Percentiles rank a stretch among this genome's conserved stretches.
Conservation (phyloP, 345 rosid species). For the Eucalyptus erythrocorys region DNA sequence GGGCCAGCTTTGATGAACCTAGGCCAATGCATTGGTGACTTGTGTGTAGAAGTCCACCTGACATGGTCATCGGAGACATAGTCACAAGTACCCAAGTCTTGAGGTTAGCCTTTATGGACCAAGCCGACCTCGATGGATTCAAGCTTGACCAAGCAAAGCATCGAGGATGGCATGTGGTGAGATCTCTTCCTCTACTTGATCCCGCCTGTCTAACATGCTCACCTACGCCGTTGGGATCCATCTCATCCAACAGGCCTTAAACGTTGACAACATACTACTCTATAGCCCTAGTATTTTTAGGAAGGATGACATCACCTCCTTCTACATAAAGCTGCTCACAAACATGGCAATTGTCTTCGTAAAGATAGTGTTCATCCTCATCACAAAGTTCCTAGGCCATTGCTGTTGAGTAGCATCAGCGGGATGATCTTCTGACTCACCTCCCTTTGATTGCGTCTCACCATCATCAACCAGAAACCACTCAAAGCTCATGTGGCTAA, state of each 20-base stretch:
- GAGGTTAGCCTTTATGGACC: neutral
- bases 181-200: constrained; percentile 40
- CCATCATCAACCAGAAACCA: constrained; percentile 24
- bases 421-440: constrained; percentile 45
- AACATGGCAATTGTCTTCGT: constrained; percentile 57
- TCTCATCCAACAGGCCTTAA: constrained; percentile 60
- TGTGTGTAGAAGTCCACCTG: neutral
- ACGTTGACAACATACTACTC: constrained; percentile 64
- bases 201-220: constrained; percentile 22
- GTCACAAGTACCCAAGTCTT: neutral
- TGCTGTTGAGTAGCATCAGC: constrained; percentile 48
- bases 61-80: neutral
- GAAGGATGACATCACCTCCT: constrained; percentile 46
- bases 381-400: constrained; percentile 46
- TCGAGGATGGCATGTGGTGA: neutral
- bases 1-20: neutral
- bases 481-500: constrained; percentile 39
- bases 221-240: constrained; percentile 53
- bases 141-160: neutral
- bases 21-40: neutral
- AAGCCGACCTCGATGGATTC: neutral
- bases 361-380: constrained; percentile 45
- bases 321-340: constrained; percentile 35
- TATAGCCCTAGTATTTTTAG: constrained; percentile 61
- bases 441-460: constrained; percentile 25